Percentiles rank a stretch among this genome's conserved stretches.
These are phyloP conservation scores for Quambalaria eucalypti DNA, from an alignment of 1,284 basidiomycete genomes.

Conservation along the genomic window DNA sequence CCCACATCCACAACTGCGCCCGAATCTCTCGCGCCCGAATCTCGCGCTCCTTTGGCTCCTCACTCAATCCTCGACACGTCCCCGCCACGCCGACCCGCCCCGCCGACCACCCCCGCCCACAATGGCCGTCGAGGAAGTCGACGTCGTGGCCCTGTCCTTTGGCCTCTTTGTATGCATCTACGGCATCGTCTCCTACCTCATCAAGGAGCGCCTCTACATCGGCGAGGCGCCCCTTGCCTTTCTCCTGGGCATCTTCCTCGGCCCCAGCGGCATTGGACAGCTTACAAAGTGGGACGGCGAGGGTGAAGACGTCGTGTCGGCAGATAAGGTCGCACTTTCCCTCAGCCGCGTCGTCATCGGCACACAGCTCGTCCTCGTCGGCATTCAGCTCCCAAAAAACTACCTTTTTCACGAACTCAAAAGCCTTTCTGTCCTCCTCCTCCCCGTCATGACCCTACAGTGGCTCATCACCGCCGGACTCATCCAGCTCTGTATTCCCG, in stretches of 20 bases:
- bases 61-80: background rate
- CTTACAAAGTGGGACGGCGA: conserved; percentile 19
- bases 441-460: conserved; percentile 32
- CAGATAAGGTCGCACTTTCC: conserved; percentile 22
- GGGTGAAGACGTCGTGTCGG: conserved; percentile 7
- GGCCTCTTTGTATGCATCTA: conserved; percentile 25
- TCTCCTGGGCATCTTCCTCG: conserved; percentile 24
- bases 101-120: background rate
- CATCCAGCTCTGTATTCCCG: conserved; percentile 22
- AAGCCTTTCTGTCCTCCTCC: conserved; percentile 19
- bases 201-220: conserved; percentile 34
- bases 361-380: conserved; percentile 28
- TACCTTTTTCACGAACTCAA: conserved; percentile 22
- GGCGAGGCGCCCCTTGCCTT: conserved; percentile 35
- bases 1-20: too few relatives aligned
- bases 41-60: too few relatives aligned
- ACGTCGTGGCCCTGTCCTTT: conserved; percentile 19
- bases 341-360: conserved; percentile 31
- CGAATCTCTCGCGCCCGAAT: too few relatives aligned
- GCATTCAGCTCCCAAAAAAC: conserved; percentile 34
- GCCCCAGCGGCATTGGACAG: conserved; percentile 25
- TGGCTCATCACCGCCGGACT: conserved; percentile 29
- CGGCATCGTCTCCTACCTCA: conserved; percentile 27
- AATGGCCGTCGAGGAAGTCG: conserved; percentile 8
- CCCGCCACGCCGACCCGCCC: too few relatives aligned